A percentile compares a stretch with the other conserved stretches of the same genome.
Conservation (phyloP, 2,329 filamentous ascomycete species). For the Hypomyces rosellus region DNA sequence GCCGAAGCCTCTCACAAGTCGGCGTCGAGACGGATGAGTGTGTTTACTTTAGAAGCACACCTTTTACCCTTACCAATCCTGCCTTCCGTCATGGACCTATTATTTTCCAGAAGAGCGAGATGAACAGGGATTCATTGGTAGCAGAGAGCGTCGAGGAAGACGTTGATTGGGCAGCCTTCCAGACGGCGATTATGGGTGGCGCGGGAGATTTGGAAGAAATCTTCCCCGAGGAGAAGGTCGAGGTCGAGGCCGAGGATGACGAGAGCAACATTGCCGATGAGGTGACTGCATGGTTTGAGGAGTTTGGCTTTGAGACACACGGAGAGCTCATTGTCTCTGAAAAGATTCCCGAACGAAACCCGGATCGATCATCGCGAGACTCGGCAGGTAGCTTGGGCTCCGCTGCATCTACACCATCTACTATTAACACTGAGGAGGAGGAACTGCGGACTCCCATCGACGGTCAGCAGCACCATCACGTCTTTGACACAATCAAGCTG, state of each 20-base stretch:
- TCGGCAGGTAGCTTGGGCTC: conserved; percentile 11
- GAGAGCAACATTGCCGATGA: conserved; percentile 36
- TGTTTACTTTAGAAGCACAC: conserved; percentile 42
- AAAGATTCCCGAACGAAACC: conserved; percentile 12
- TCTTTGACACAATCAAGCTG: conserved; percentile 27
- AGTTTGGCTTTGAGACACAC: conserved; percentile 39
- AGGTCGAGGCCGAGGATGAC: conserved; percentile 38
- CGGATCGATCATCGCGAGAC: conserved; percentile 17
- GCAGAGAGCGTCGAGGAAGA: conserved; percentile 38
- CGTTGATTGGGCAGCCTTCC: conserved; percentile 59
- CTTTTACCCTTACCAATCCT: conserved; percentile 43
- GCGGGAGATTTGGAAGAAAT: conserved; percentile 35
- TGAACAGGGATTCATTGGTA: conserved; percentile 22
- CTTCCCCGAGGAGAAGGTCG: background rate
- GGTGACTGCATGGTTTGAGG: conserved; percentile 45
- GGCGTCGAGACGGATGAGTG: conserved; percentile 34
- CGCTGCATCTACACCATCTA: conserved; percentile 21
- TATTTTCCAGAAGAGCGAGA: conserved; percentile 41
- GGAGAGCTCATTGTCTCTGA: conserved; percentile 32
- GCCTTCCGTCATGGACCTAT: conserved; percentile 51
- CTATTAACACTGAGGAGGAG: conserved; percentile 23
- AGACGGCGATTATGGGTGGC: conserved; percentile 57
- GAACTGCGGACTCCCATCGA: conserved; percentile 34
- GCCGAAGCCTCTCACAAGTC: conserved; percentile 18
- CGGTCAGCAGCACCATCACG: conserved; percentile 7